Base-by-base conservation (phyloP, 2,329 filamentous ascomycete species). In the Xylariaceae sp. region DNA sequence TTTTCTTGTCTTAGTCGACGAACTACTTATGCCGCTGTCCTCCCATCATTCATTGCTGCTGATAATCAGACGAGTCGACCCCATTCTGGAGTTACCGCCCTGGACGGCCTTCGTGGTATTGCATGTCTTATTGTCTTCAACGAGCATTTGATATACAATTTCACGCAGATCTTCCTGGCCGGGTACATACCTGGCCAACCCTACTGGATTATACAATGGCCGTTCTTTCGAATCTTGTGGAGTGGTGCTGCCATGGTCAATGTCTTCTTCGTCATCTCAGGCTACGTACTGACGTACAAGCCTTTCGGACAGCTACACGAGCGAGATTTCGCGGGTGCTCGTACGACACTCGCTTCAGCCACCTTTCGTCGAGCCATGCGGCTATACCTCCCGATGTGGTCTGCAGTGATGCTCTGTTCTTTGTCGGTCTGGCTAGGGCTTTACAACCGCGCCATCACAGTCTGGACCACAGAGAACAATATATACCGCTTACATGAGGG, bases 201-300 rank as follows among this genome's bases (percentile, higher is more conserved):
- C 3, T 65, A 64, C 5, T 57, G 56, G 12, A 50, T 75, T n/a
- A n/a, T n/a, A 17, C 73, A 75, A 55, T 57, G 74, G 12, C 73
- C 73, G 2, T 69, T 71, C 40, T 11, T 73, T 6, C 67, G 71
- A 42, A 60, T 73, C 22, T 43, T 74, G 17, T 72, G 65, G 52
- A 68, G 68, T 14, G 71, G 71, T 16, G 64, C 68, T 16, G 69
- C 72, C 7, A 72, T 73, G 69, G 73, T 76, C 3, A 68, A 73
- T 54, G 67, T 76, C 37, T 76, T 76, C 58, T 76, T 76, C 57
- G 67, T 76, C 52, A 72, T 76, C 27, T 75, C 72, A 1, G 73
- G 74, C 29, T 74, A 72, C 49, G 72, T 68, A 3, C 64, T 76
- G 19, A 67, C 71, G 6, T 66, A 67, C 52, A 71, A 71, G 50